Evolutionary conservation across 1,284 basidiomycete species (phyloP).

Genomic region (Trichosporon coremiiforme): DNA sequence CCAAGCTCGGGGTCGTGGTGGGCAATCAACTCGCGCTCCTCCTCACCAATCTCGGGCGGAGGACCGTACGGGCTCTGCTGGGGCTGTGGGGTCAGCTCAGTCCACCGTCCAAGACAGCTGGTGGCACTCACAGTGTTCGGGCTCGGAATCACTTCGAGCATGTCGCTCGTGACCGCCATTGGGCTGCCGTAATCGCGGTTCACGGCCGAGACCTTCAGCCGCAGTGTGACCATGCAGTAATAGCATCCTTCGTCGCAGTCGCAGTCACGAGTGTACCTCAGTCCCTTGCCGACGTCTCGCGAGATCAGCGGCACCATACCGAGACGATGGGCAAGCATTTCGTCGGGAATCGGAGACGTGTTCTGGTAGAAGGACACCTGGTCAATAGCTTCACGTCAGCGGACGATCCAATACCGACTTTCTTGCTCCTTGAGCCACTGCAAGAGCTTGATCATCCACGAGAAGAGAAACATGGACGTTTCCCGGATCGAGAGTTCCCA

Average conservation of each 20-base stretch:
- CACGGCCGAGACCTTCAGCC: constrained; percentile 45
- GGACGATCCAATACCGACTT: too few relatives aligned
- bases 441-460: background rate
- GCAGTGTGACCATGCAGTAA: constrained; percentile 55
- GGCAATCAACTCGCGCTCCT: constrained; percentile 47
- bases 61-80: constrained; percentile 44
- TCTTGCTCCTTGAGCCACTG: background rate
- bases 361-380: constrained; percentile 92
- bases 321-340: constrained; percentile 94
- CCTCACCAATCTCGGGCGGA: constrained; percentile 44
- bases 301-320: constrained; percentile 92
- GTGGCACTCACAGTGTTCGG: constrained; percentile 35
- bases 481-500: background rate
- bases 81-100: constrained; percentile 25
- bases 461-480: background rate
- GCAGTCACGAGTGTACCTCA: constrained; percentile 64
- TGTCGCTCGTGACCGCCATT: constrained; percentile 54
- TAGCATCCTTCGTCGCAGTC: constrained; percentile 57
- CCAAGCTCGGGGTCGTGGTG: constrained; percentile 78
- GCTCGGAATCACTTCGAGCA: constrained; percentile 51
- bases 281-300: constrained; percentile 77
- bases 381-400: constrained; percentile 75
- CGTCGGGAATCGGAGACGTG: constrained; percentile 92
- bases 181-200: constrained; percentile 37
- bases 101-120: background rate